These are phyloP conservation scores for Ganoderma boninense DNA, from an alignment of 1,284 basidiomycete species.

Conservation along the genomic window DNA sequence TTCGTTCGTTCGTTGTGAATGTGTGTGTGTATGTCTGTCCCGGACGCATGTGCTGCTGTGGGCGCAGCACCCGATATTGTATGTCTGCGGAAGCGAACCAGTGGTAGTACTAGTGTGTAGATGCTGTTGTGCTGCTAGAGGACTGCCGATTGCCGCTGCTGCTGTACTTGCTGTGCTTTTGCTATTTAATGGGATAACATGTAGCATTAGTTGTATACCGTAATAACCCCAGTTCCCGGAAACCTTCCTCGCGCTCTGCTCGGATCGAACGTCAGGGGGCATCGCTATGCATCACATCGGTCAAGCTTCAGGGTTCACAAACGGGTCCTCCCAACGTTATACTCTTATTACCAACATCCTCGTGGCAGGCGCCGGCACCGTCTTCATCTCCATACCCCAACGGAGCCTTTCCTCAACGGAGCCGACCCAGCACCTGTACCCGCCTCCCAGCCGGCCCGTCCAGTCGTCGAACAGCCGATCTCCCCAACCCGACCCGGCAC, in stretches of 20 bases:
- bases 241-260: neutral
- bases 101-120: slow-evolving; percentile 18
- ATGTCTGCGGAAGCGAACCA: slow-evolving; percentile 14
- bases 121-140: slow-evolving; percentile 12
- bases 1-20: neutral
- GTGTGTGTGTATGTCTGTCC: neutral
- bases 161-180: neutral
- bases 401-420: slow-evolving; percentile 10
- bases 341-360: no score
- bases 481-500: neutral
- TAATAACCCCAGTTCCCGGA: neutral
- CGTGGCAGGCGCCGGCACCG: no score
- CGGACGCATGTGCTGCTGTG: neutral
- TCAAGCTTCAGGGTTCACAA: no score
- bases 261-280: no score
- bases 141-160: neutral
- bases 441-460: slow-evolving; percentile 13
- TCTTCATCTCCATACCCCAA: slow-evolving; percentile 3
- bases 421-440: slow-evolving; percentile 16
- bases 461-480: slow-evolving; percentile 14
- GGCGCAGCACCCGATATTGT: slow-evolving; percentile 12
- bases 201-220: slow-evolving; percentile 22
- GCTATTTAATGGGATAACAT: slow-evolving; percentile 17
- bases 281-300: no score
- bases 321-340: no score